A percentile compares a stretch with the other conserved stretches of the same genome.
Conservation (phyloP, 345 rosid genomes). For the Hirschfeldia incana region DNA sequence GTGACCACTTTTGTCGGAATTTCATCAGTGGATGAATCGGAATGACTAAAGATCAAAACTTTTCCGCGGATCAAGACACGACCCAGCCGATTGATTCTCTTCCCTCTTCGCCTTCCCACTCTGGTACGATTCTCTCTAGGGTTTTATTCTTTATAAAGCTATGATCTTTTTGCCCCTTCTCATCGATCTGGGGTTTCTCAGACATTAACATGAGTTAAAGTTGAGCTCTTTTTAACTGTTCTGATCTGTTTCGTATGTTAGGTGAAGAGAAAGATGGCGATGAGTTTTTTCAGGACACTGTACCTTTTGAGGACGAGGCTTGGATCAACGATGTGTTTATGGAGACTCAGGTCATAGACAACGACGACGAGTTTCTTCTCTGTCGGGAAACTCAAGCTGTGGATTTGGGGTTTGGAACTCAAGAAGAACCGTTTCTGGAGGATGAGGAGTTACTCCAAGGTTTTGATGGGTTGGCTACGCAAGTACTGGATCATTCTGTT, state of each 20-base stretch:
- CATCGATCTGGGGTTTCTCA: background rate
- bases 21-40: slow-evolving; percentile 26
- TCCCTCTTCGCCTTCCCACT: slow-evolving; percentile 31
- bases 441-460: slow-evolving; percentile 24
- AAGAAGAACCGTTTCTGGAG: slow-evolving; percentile 31
- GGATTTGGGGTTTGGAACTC: slow-evolving; percentile 31
- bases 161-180: background rate
- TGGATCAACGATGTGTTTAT: slow-evolving; percentile 23
- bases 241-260: slow-evolving; percentile 5
- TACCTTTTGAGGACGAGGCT: slow-evolving; percentile 34
- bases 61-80: slow-evolving; percentile 21
- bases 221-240: slow-evolving; percentile 1
- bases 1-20: background rate
- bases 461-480: slow-evolving; percentile 40
- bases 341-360: slow-evolving; percentile 45
- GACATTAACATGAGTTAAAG: background rate
- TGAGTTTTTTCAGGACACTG: slow-evolving; percentile 17
- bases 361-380: slow-evolving; percentile 38
- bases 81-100: slow-evolving; percentile 42
- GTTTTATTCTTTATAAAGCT: background rate
- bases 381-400: slow-evolving; percentile 46
- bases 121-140: slow-evolving; percentile 22
- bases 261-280: slow-evolving; percentile 32
- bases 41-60: slow-evolving; percentile 33
- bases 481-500: slow-evolving; percentile 28